phyloP scores from a whole-genome alignment of 805 yeast species.

The Cyberlindnera americana region DNA sequence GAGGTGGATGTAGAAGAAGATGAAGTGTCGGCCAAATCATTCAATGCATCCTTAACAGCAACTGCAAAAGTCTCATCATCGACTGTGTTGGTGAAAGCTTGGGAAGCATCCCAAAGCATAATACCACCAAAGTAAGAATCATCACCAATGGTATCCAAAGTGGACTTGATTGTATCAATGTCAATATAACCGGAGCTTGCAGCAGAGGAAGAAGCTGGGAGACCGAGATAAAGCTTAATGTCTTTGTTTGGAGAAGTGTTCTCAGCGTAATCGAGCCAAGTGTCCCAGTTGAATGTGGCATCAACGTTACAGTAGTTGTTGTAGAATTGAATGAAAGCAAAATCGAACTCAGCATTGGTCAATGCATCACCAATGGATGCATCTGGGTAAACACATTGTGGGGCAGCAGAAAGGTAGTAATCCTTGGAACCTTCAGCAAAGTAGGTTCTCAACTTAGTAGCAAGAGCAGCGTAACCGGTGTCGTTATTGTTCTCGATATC shows the following conservation, averaged over 20 bases:
- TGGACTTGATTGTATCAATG: constrained; percentile 33
- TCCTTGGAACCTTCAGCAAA: constrained; percentile 52
- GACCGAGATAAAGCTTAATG: constrained; percentile 68
- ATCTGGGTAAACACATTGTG: constrained; percentile 90
- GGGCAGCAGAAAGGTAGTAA: constrained; percentile 84
- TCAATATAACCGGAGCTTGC: constrained; percentile 58
- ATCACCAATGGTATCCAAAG: constrained; percentile 70
- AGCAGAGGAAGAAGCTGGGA: constrained; percentile 64
- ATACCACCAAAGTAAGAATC: constrained; percentile 81
- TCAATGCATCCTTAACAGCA: constrained; percentile 41
- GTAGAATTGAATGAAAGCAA: constrained; percentile 84
- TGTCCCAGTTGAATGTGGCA: constrained; percentile 58
- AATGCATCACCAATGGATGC: constrained; percentile 57
- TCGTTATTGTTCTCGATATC: constrained; percentile 71
- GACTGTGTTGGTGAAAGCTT: constrained; percentile 48
- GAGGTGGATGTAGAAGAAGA: constrained; percentile 1
- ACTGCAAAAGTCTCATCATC: constrained; percentile 42
- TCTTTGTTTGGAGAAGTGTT: constrained; percentile 60
- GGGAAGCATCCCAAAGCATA: constrained; percentile 89
- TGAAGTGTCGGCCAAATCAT: constrained; percentile 15
- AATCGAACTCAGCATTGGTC: constrained; percentile 63
- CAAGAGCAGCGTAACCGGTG: constrained; percentile 66
- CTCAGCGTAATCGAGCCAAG: constrained; percentile 67
- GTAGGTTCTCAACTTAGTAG: constrained; percentile 47
- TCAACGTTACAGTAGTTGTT: constrained; percentile 72